Conservation (phyloP, 768 basidiomycete species). For the Lenzites betulinus region DNA sequence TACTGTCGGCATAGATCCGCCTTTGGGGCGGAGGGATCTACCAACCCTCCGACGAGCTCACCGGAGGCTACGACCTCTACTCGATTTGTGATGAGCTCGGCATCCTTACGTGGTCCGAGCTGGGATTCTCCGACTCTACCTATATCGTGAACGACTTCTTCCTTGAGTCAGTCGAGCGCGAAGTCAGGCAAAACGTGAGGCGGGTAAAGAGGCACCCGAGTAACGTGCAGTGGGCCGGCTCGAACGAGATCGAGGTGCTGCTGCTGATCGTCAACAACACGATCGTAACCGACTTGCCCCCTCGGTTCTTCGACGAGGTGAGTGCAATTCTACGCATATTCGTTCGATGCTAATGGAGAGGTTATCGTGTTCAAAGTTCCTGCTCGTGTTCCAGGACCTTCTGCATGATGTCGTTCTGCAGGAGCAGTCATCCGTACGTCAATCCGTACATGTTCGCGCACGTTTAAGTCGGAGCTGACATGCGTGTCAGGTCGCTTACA, state of each 20-base stretch:
- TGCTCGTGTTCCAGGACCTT: constrained; percentile 53
- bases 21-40: constrained; percentile 57
- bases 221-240: constrained; percentile 59
- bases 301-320: constrained; percentile 51
- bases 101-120: constrained; percentile 62
- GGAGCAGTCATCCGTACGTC: constrained; percentile 50
- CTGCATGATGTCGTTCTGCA: constrained; percentile 48
- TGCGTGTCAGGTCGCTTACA: constrained; percentile 50
- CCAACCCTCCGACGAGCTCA: constrained; percentile 33
- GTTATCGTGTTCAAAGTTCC: constrained; percentile 38
- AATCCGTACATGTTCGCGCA: too few relatives aligned
- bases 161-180: constrained; percentile 52
- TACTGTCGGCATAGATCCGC: constrained; percentile 41
- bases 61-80: constrained; percentile 57
- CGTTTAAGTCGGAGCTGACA: not conserved
- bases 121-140: constrained; percentile 57
- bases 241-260: constrained; percentile 61
- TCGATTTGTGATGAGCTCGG: constrained; percentile 60
- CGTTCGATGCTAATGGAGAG: not conserved
- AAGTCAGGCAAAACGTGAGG: constrained; percentile 58
- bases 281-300: constrained; percentile 38
- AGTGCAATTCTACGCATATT: constrained; percentile 14
- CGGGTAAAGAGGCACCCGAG: constrained; percentile 58
- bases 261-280: constrained; percentile 39
- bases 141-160: constrained; percentile 58